A percentile compares a stretch with the other conserved stretches of the same genome.
phyloP scores from a whole-genome alignment of 306 rosid species.

The Vigna mungo region DNA sequence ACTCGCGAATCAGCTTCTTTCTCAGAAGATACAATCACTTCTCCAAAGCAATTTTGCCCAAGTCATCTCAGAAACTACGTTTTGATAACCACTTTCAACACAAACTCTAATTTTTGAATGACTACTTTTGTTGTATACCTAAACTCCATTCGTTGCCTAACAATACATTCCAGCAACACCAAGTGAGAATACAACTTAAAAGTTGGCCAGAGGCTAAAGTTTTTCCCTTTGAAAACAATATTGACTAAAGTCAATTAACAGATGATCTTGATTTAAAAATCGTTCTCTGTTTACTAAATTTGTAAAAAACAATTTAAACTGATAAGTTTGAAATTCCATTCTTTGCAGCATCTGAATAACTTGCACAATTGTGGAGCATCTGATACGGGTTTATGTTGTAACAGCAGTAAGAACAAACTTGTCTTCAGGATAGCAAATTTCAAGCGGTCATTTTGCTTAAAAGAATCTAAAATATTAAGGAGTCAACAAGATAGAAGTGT shows the following conservation, averaged over 20 bases:
- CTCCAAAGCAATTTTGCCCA: too few species aligned
- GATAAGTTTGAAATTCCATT: background rate
- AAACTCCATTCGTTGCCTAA: background rate
- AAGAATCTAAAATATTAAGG: slow-evolving; percentile 1
- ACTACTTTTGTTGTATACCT: too few species aligned
- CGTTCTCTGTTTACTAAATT: background rate
- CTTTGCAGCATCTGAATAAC: background rate
- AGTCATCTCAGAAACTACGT: too few species aligned
- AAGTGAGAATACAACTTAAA: background rate
- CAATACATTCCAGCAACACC: background rate
- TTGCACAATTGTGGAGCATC: background rate
- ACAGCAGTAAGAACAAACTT: slow-evolving; percentile 2
- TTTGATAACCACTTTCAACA: too few species aligned
- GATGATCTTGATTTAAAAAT: background rate
- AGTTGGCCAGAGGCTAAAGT: background rate
- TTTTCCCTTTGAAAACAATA: background rate
- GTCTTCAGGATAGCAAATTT: background rate
- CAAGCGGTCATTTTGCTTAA: background rate
- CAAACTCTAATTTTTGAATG: too few species aligned
- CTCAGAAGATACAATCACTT: background rate
- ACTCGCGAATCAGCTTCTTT: background rate
- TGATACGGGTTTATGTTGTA: slow-evolving; percentile 11
- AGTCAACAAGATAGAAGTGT: background rate
- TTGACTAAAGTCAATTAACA: background rate
- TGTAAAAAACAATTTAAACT: background rate